These are phyloP conservation scores for Pleurotus sapidus DNA, from an alignment of 768 basidiomycete genomes.

Conservation along the genomic window DNA sequence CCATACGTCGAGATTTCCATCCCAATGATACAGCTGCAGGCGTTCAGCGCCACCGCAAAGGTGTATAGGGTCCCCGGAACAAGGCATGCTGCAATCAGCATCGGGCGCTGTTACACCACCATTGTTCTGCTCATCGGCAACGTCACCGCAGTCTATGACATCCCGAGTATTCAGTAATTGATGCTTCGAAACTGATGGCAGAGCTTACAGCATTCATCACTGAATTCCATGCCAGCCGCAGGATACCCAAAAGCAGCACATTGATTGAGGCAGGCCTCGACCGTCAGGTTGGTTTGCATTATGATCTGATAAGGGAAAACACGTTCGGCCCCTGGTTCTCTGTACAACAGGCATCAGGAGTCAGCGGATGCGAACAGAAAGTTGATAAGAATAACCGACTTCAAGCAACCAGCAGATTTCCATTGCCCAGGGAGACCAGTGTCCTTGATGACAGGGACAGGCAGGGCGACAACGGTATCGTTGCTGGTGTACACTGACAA, in stretches of 20 bases:
- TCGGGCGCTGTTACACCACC: constrained; percentile 37
- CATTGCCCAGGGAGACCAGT: constrained; percentile 62
- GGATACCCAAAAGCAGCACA: constrained; percentile 73
- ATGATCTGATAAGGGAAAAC: constrained; percentile 63
- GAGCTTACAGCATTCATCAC: constrained; percentile 69
- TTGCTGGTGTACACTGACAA: constrained; percentile 65
- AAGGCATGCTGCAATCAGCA: constrained; percentile 47
- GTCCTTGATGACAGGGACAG: constrained; percentile 56
- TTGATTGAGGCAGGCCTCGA: constrained; percentile 60
- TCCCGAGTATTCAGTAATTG: not conserved
- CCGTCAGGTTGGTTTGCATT: constrained; percentile 60
- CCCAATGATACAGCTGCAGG: constrained; percentile 54
- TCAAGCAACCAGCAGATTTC: constrained; percentile 64
- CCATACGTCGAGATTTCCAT: constrained; percentile 57
- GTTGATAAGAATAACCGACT: constrained; percentile 34
- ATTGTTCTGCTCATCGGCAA: constrained; percentile 43
- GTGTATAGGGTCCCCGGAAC: constrained; percentile 69
- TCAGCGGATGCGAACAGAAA: not conserved
- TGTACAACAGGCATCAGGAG: constrained; percentile 17
- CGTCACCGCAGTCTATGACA: constrained; percentile 66
- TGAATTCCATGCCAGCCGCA: constrained; percentile 67
- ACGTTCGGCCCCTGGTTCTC: constrained; percentile 43
- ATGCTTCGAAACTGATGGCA: not conserved
- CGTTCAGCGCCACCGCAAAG: constrained; percentile 61
- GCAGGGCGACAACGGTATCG: constrained; percentile 46